Evolutionary conservation across 805 yeast species (phyloP).

Genomic region (Ogataea salicorniae): DNA sequence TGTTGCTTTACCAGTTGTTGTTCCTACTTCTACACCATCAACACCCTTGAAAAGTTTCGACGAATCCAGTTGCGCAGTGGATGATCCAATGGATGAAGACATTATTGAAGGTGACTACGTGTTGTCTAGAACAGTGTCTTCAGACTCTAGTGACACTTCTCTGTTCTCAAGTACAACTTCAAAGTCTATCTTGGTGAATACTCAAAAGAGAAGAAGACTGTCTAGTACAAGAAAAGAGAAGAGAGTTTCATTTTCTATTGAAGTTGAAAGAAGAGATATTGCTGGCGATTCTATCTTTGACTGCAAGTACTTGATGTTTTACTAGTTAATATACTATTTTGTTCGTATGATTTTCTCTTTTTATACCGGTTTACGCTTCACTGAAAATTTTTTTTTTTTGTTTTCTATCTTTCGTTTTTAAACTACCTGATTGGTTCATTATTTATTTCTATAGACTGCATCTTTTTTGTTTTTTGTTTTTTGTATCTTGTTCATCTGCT

Average conservation of each 20-base stretch:
- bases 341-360: no score
- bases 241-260: conserved; percentile 38
- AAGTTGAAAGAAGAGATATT: conserved; percentile 41
- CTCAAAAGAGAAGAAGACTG: not conserved
- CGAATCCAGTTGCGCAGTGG: not conserved
- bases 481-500: no score
- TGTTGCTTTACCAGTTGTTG: not conserved
- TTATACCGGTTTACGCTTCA: no score
- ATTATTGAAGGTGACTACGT: conserved; percentile 5
- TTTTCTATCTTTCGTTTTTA: no score
- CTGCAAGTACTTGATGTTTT: conserved; percentile 15
- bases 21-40: no score
- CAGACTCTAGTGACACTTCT: conserved; percentile 4
- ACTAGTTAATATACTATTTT: no score
- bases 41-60: no score
- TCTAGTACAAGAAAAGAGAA: conserved; percentile 11
- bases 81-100: conserved; percentile 7
- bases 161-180: not conserved
- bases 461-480: no score
- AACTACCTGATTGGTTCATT: no score
- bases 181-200: conserved; percentile 7
- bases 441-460: no score
- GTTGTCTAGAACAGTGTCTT: conserved; percentile 7
- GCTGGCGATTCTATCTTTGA: conserved; percentile 40
- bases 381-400: no score